Base-by-base conservation (phyloP, 768 basidiomycete species). In the Rhizopogon sp. region DNA sequence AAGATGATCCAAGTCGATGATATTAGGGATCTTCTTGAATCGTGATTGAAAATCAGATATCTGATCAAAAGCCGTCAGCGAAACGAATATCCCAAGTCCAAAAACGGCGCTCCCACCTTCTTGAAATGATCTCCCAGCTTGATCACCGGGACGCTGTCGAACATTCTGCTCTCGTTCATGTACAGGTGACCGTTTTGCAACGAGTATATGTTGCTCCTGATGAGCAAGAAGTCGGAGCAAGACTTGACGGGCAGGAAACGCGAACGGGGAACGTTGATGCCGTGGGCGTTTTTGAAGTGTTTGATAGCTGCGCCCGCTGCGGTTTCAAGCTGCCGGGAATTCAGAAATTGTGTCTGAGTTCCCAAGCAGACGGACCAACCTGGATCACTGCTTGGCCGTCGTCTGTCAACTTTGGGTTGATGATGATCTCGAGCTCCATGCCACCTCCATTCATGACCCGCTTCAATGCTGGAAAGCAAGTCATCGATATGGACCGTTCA, bases 61-160 rank as follows among this genome's bases (percentile, higher is more conserved):
- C 86, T 86, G 56, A 46, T 40, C 8, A 25, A 17, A 28, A 41
- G 43, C 47, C 13, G 29, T 46, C 17, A 45, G 46, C 17, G 8
- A 33, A 22, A 52, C 40, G 47, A 41, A 28, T 39, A n/a, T 52
- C 11, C 31, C 28, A 56, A 39, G 9, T 3, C 6, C 10, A 28
- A n/a, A 41, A 25, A 25, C 25, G 22, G 28, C 43, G 37, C 14
- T 43, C 70, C 45, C 53, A 90, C 89, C 83, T 92, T 95, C 81
- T 95, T 97, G 84, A 98, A 97, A 69, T 90, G 89, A 70, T 94
- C 92, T 43, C 94, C 93, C 47, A 97, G 82, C 77, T 97, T 97
- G 80, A 98, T 90, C 47, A 96, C 93, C n/a, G 94, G 96, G 28
- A 91, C 87, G 17, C 83, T 88, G 64, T 80, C 83, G 65, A 94